Conservation (phyloP, 352 stramenopile genomes). For the Stramenopiles sp. region DNA sequence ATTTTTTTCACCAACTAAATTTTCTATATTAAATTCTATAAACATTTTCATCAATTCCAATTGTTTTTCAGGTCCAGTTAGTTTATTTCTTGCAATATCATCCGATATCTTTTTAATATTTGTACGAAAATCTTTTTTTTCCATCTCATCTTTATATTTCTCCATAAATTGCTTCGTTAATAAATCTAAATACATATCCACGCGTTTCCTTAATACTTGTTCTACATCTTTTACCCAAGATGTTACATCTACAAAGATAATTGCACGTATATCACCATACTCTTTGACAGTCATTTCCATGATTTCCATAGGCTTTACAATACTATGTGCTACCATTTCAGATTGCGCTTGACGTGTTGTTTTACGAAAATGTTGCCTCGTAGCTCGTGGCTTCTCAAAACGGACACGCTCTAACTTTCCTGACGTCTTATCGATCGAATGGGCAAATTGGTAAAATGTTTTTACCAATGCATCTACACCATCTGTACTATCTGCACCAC, state of each 20-base stretch:
- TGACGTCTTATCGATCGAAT: not conserved
- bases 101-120: not conserved
- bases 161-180: not conserved
- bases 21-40: not conserved
- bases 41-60: not conserved
- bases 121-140: not conserved
- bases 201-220: not conserved
- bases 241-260: constrained; percentile 2
- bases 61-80: not conserved
- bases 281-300: not conserved
- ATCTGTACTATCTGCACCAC: not conserved
- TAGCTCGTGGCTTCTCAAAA: not conserved
- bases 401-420: not conserved
- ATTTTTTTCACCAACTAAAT: too few relatives aligned
- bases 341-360: not conserved
- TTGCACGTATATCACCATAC: not conserved
- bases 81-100: not conserved
- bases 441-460: constrained; percentile 8
- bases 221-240: not conserved
- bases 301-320: not conserved
- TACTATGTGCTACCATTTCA: not conserved
- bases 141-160: not conserved
- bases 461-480: not conserved
- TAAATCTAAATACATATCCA: not conserved
- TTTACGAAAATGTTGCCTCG: not conserved